Evolutionary conservation across 163 green algal species (phyloP), one percentile per base, ranked within the genome.

Genomic region (Trebouxiophyceae sp.): DNA sequence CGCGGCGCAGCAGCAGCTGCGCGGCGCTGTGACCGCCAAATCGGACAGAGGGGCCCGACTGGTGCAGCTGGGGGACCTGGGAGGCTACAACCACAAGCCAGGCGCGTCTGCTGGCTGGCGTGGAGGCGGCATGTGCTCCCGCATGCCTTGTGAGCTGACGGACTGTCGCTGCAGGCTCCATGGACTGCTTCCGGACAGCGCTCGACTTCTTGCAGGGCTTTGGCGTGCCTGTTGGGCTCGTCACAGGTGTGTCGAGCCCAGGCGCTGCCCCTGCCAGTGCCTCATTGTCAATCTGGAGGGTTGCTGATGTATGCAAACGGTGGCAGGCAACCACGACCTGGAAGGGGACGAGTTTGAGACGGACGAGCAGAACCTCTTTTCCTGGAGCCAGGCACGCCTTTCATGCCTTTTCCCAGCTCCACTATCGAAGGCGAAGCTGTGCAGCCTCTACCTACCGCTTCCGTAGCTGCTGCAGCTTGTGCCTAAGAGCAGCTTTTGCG

Each of bases 31-130:
- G 61, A 33, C 29, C 19, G 44, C 2, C 19, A 16, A n/a, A 4
- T 27, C 23, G 0, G 19, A 27, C 27, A 57, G 22, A 12, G 33
- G 2, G 27, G 75, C 75, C 1, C 74, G 84, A 3, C 59, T 95
- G 2, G 81, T 90, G 39, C 86, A 93, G 78, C 79, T 95, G 30
- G 87, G 87, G 1, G 87, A 95, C 66, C 63, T 95, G 57, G 86
- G 87, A 4, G 80, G 78, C 44, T 82, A 87, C 60, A 79, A 86
- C 27, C 68, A 80, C 62, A 56, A 66, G 19, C 84, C 85, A 62
- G 77, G 79, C 45, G 24, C 8, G 39, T 50, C 16, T n/a, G n/a
- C n/a, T n/a, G n/a, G n/a, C n/a, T n/a, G n/a, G n/a, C n/a, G n/a
- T n/a, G n/a, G n/a, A n/a, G n/a, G n/a, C n/a, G n/a, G n/a, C n/a